Evolutionary conservation across 164 flowering plant species (phyloP), one percentile per base, ranked within the genome.

Genomic region (Macadamia tetraphylla): DNA sequence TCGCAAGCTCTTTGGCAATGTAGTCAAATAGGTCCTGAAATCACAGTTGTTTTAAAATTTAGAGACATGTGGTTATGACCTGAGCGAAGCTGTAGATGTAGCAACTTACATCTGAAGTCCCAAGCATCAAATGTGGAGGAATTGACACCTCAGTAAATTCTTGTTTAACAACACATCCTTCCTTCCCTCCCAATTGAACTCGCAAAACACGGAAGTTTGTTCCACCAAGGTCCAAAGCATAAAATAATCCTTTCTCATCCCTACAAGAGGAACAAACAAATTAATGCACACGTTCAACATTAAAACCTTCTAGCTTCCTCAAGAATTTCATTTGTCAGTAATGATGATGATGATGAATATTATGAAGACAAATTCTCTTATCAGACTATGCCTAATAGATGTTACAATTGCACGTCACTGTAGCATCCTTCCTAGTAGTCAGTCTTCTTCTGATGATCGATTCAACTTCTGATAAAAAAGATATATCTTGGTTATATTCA

Each of bases 161-260:
- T 51, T 73, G 74, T 15, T 66, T 66, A 14, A 70, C 58, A 59
- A 76, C 35, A 52, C 77, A 62, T 1, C 49, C 68, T 29, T 63
- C 81, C 62, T 69, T 78, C 29, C 85, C 83, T 3, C 79, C 80
- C 73, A 82, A 66, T n/a, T 88, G 80, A 31, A 82, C 77, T 0
- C 83, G 73, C 58, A 82, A 15, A 9, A 82, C 83, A 12, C 86
- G 86, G 73, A 83, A 83, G 74, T 83, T 83, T 63, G 86, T 83
- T 35, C 86, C 86, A 59, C 86, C 86, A 73, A 83, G 84, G 63
- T 83, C 86, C 73, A 83, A 76, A 55, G 86, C 86, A 77, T 83
- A 83, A 71, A 68, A 83, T 66, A 79, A 69, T 17, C 86, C 86
- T 18, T 75, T 62, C 75, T 83, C 86, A 58, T 81, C 74, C 52